A percentile compares a stretch with the other conserved stretches of the same genome.
Conservation (phyloP, 495 filamentous ascomycete species). For the Hypoxylon fuscum region DNA sequence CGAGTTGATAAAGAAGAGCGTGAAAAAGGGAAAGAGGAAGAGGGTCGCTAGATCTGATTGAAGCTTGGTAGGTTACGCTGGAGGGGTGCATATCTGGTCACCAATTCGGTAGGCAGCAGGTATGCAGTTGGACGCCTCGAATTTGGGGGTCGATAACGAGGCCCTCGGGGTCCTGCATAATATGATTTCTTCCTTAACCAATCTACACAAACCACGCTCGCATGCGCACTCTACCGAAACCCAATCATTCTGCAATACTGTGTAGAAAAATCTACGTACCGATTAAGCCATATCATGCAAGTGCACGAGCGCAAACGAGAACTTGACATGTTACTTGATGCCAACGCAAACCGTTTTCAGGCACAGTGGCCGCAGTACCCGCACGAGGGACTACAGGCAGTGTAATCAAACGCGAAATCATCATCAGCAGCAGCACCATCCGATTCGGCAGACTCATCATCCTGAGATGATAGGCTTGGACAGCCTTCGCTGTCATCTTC, state of each 20-base stretch:
- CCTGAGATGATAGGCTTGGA: conserved; percentile 4
- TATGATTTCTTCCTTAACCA: neutral
- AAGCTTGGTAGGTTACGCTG: too few relatives aligned
- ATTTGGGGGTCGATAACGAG: neutral
- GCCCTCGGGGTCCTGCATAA: conserved; percentile 17
- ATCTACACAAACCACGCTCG: conserved; percentile 10
- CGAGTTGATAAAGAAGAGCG: too few relatives aligned
- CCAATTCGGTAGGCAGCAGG: neutral
- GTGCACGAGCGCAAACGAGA: conserved; percentile 10
- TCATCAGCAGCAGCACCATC: conserved; percentile 36
- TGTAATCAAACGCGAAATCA: conserved; percentile 50
- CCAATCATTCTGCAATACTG: neutral
- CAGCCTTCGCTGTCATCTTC: conserved; percentile 20
- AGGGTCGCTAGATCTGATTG: too few relatives aligned
- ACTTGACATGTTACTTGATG: neutral
- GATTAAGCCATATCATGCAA: conserved; percentile 8
- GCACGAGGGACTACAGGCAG: conserved; percentile 47
- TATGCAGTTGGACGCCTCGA: neutral
- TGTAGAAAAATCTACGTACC: neutral
- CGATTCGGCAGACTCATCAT: conserved; percentile 18
- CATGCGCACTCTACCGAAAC: neutral
- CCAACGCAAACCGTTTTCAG: conserved; percentile 4
- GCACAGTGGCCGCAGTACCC: conserved; percentile 54
- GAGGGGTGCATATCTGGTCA: too few relatives aligned
- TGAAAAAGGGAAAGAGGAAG: too few relatives aligned